Base-by-base conservation (phyloP, 148 eudicot genomes). In the Pouteria glomerata region DNA sequence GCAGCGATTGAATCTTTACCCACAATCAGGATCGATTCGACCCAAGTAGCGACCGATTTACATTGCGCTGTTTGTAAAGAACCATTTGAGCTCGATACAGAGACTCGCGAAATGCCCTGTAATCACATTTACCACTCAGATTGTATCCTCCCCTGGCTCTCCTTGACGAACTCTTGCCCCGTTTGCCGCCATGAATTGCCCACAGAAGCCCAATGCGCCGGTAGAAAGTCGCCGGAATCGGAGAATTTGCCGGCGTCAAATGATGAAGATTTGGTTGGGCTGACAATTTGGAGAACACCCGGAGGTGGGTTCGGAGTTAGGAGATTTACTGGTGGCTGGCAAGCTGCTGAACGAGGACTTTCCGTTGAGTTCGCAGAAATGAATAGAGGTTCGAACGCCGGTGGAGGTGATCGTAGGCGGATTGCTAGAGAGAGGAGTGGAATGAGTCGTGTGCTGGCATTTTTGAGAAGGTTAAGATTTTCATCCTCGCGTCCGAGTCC, bases 61-160 rank as follows among this genome's bases (percentile, higher is more conserved):
- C 76, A 89, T 62, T 91, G 97, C 23, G 97, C 92, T 7, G 94
- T 91, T 58, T 91, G 97, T 47, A 91, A 91, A 48, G 97, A 91
- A 69, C 76, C 87, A 0, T 91, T 91, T 19, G 94, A 87, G 26
- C 48, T 91, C n/a, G 95, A 92, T 0, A 19, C 51, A 0, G 92
- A 89, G 19, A 92, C 86, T n/a, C n/a, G n/a, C n/a, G n/a, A n/a
- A n/a, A n/a, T n/a, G n/a, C n/a, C n/a, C n/a, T n/a, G n/a, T n/a
- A n/a, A n/a, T n/a, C n/a, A n/a, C n/a, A n/a, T n/a, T n/a, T n/a
- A n/a, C n/a, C n/a, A n/a, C n/a, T n/a, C n/a, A n/a, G n/a, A n/a
- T n/a, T n/a, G n/a, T n/a, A n/a, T n/a, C n/a, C n/a, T n/a, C n/a
- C n/a, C n/a, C 0, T 91, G 97, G 97, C 83, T 91, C 35, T 73